Conservation (phyloP, 2,329 filamentous ascomycete species). For the Sclerotiophoma versabilis region DNA sequence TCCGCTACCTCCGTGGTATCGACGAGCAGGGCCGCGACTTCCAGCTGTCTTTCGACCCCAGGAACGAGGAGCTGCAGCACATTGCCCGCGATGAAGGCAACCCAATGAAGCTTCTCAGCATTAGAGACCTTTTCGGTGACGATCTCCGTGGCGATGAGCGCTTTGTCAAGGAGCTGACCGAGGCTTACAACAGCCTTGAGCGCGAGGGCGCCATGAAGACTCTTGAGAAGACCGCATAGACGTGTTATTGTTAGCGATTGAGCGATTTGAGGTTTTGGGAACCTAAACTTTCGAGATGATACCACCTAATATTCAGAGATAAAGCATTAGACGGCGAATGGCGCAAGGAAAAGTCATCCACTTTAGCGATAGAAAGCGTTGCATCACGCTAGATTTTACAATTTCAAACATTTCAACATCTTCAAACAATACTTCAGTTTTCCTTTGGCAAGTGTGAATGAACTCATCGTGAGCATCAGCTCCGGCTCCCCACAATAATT, state of each 20-base stretch:
- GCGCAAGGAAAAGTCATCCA: slow-evolving; percentile 17
- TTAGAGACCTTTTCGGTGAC: slow-evolving; percentile 36
- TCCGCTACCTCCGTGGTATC: slow-evolving; percentile 36
- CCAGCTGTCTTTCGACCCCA: slow-evolving; percentile 33
- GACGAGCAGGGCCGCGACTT: slow-evolving; percentile 34
- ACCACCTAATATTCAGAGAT: slow-evolving; percentile 18
- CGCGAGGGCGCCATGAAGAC: slow-evolving; percentile 31
- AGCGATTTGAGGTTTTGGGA: slow-evolving; percentile 11
- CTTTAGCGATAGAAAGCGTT: slow-evolving; percentile 20
- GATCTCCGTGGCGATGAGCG: slow-evolving; percentile 36
- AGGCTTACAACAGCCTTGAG: slow-evolving; percentile 30
- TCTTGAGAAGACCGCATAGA: slow-evolving; percentile 25
- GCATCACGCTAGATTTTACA: slow-evolving; percentile 14
- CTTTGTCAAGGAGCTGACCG: slow-evolving; percentile 36
- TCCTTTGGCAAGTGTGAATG: neutral
- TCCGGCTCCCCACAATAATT: too few species aligned
- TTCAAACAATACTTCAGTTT: neutral
- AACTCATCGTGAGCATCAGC: too few species aligned
- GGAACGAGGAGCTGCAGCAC: slow-evolving; percentile 34
- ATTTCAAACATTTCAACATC: slow-evolving; percentile 2
- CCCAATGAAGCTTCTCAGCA: slow-evolving; percentile 24
- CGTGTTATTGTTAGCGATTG: slow-evolving; percentile 15
- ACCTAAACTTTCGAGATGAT: slow-evolving; percentile 15
- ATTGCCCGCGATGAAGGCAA: slow-evolving; percentile 25
- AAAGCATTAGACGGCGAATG: slow-evolving; percentile 15